Evolutionary conservation across 108 stramenopile genomes (phyloP), one percentile per base, ranked within the genome.

Genomic region (Epithemia pelagica): DNA sequence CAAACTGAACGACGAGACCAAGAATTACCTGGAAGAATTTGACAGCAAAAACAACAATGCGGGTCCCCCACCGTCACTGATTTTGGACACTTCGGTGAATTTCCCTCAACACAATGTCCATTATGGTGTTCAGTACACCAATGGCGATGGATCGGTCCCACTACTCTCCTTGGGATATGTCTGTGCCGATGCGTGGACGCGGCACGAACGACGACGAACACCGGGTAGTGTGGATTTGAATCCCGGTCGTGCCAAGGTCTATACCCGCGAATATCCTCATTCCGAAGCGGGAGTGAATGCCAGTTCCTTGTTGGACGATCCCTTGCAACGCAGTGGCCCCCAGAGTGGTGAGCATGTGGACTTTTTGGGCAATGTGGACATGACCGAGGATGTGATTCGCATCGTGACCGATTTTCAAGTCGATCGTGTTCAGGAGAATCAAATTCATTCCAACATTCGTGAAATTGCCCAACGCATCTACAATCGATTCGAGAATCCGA

Each of bases 71-170:
- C 77, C 74, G 58, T 84, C 87, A 10, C 84, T 84, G 59, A 55
- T 81, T 53, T 37, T 93, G 54, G 90, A 95, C 61, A 78, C 80
- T 0, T 61, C 65, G 26, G 77, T 85, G 3, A 76, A 84, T 28
- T 82, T 81, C 67, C 66, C 68, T 2, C 56, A 66, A 10, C 60
- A 57, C 32, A 73, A 86, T 27, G 71, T 90, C 46, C 70, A 61
- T 1, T 71, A 76, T 60, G 95, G 95, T 1, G 76, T 92, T 23
- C 71, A 69, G 28, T 82, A 72, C 59, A 69, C 69, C 24, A 87
- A 94, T 63, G 95, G 95, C 22, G 95, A 96, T 75, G 89, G 79
- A 2, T 80, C 77, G 18, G 95, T 94, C 0, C 92, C 95, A n/a
- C 77, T 96, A 15, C 32, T 88, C 27, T 84, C 82, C 29, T 67